These are phyloP conservation scores for Phanerochaete sordida DNA, from an alignment of 768 basidiomycete genomes.

Conservation along the genomic window DNA sequence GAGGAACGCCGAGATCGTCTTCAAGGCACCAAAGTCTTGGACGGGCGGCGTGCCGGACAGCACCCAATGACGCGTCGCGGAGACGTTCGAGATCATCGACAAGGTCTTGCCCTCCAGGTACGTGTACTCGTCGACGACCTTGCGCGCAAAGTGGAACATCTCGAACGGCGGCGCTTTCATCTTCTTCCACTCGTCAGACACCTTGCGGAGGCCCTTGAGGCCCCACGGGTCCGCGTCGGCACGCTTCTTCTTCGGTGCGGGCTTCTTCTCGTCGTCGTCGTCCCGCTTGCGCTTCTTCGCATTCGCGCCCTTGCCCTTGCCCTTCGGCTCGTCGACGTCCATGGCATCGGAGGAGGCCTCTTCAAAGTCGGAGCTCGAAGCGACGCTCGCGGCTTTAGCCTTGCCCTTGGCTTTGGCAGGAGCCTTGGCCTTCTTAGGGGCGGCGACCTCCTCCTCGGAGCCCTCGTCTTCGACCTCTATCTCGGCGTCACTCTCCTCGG, in stretches of 20 bases:
- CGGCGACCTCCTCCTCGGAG: conserved; percentile 13
- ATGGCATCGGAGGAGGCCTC: conserved; percentile 32
- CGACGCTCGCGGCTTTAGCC: conserved; percentile 14
- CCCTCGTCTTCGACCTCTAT: conserved; percentile 24
- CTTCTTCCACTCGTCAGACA: conserved; percentile 69
- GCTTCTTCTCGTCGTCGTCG: conserved; percentile 28
- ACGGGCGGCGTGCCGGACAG: conserved; percentile 96
- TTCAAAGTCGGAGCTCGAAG: conserved; percentile 12
- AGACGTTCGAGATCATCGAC: conserved; percentile 71
- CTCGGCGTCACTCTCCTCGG: conserved; percentile 13
- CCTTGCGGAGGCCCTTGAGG: conserved; percentile 49
- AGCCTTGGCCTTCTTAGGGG: conserved; percentile 16
- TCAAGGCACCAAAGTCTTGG: conserved; percentile 84
- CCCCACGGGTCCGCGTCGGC: conserved; percentile 77
- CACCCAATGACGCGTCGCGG: conserved; percentile 85
- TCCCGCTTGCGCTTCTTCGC: conserved; percentile 40
- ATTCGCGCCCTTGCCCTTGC: conserved; percentile 19
- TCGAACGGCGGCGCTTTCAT: conserved; percentile 85
- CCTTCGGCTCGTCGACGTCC: conserved; percentile 42
- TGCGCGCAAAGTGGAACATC: conserved; percentile 88
- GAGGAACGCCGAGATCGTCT: conserved; percentile 87
- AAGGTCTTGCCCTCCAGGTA: conserved; percentile 82
- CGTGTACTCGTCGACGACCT: conserved; percentile 93
- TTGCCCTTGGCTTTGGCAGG: conserved; percentile 22
- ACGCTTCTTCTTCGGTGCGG: conserved; percentile 54